Conservation (phyloP, 192 early-diverging fungal genomes). For the Linnemannia elongata region DNA sequence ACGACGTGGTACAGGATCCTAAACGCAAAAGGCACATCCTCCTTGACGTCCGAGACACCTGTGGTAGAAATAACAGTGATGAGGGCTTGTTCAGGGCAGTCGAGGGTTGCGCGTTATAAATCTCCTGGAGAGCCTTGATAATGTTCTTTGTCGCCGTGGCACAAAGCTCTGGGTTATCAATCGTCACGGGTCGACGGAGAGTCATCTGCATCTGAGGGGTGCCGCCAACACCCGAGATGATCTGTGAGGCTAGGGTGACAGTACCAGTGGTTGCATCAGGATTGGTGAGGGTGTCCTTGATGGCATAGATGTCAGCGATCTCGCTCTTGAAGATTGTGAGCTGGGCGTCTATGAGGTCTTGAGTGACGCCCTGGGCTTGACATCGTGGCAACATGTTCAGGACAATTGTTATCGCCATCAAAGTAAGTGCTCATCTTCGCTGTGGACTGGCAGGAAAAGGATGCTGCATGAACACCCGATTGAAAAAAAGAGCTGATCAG, state of each 20-base stretch:
- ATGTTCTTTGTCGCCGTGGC: conserved; percentile 27
- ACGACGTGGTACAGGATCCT: conserved; percentile 27
- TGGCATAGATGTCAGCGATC: conserved; percentile 21
- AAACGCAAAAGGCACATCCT: conserved; percentile 40
- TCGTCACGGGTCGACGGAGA: conserved; percentile 18
- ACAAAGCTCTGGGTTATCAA: conserved; percentile 42
- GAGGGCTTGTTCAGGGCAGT: conserved; percentile 26
- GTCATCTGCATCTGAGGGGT: conserved; percentile 17
- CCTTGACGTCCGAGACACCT: conserved; percentile 29
- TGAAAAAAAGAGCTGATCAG: too few species aligned
- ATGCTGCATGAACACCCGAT: too few species aligned
- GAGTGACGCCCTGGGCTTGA: conserved; percentile 38
- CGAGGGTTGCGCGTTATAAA: conserved; percentile 25
- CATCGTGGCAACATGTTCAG: too few species aligned
- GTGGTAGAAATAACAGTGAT: conserved; percentile 39
- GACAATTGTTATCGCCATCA: too few species aligned
- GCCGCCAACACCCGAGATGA: conserved; percentile 47
- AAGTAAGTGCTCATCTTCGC: too few species aligned
- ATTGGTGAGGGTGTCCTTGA: conserved; percentile 31
- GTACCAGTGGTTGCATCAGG: neutral
- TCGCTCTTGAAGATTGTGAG: conserved; percentile 44
- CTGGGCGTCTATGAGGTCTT: conserved; percentile 24
- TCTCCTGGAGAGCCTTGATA: conserved; percentile 26
- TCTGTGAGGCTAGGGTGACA: conserved; percentile 31
- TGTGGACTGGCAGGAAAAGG: too few species aligned